Evolutionary conservation across 2,329 filamentous ascomycete genomes (phyloP).

Genomic region (Truncatella angustata): DNA sequence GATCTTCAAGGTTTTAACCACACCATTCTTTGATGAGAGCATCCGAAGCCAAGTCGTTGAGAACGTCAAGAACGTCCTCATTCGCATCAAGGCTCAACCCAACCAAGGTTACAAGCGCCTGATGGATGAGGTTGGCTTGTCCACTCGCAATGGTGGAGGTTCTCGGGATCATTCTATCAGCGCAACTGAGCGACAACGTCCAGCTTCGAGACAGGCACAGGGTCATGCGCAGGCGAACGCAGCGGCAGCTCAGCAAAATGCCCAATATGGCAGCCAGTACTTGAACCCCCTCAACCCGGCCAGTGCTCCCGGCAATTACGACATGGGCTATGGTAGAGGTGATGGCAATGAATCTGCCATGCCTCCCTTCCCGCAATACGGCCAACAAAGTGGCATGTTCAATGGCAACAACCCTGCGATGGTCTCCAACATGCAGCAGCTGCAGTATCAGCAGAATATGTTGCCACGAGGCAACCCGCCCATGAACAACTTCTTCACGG

Average conservation of each 20-base stretch:
- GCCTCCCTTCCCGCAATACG: constrained; percentile 49
- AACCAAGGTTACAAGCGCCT: constrained; percentile 96
- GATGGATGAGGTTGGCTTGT: constrained; percentile 97
- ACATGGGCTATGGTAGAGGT: constrained; percentile 50
- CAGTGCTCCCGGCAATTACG: constrained; percentile 42
- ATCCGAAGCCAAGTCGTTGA: constrained; percentile 87
- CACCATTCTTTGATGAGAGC: constrained; percentile 92
- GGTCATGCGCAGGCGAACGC: constrained; percentile 24
- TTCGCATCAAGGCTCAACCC: constrained; percentile 88
- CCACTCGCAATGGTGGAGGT: constrained; percentile 53
- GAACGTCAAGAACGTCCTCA: constrained; percentile 84
- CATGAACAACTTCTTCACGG: constrained; percentile 56
- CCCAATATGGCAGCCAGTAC: constrained; percentile 47
- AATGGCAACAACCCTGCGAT: constrained; percentile 44
- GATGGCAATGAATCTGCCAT: constrained; percentile 52
- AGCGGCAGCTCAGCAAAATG: constrained; percentile 31
- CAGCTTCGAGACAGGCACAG: constrained; percentile 52
- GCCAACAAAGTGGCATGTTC: constrained; percentile 52
- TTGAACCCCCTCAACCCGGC: constrained; percentile 49
- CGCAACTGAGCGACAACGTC: constrained; percentile 52
- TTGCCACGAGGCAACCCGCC: constrained; percentile 52
- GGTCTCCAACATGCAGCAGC: constrained; percentile 48
- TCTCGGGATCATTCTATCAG: constrained; percentile 46
- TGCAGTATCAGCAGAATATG: constrained; percentile 60
- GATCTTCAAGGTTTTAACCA: constrained; percentile 98